Evolutionary conservation across 2,329 filamentous ascomycete species (phyloP).

Genomic region (Ambrosiella xylebori): DNA sequence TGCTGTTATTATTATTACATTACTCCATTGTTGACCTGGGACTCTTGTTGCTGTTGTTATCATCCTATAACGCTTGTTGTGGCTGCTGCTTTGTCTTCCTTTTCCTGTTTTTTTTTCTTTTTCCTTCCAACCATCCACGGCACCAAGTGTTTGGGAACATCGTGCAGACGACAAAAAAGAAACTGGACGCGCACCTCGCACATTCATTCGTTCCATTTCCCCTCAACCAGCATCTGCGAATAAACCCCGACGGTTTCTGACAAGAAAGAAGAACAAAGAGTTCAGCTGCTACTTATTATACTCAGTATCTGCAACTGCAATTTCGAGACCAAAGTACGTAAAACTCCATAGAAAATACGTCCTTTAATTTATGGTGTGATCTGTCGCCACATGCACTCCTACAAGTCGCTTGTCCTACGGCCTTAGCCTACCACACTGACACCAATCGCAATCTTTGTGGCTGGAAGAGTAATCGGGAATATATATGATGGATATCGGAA

Average conservation of each 20-base stretch:
- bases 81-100: background rate
- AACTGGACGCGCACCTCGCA: background rate
- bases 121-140: slow-evolving; percentile 1
- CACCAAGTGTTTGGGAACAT: slow-evolving; percentile 3
- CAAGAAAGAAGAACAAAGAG: background rate
- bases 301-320: background rate
- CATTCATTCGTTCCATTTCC: background rate
- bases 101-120: background rate
- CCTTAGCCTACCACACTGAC: background rate
- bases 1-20: background rate
- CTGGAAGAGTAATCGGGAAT: too few relatives aligned
- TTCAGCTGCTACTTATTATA: background rate
- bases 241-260: too few relatives aligned
- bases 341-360: background rate
- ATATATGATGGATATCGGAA: too few relatives aligned
- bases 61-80: slow-evolving; percentile 6
- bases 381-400: background rate
- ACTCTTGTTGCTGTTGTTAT: background rate
- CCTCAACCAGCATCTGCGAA: background rate
- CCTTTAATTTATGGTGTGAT: background rate
- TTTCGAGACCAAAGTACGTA: background rate
- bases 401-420: background rate
- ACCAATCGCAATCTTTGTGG: too few relatives aligned
- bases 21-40: background rate
- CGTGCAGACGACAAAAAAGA: background rate